Conservation (phyloP, 106 monocot species). For the Iris macrosiphon region DNA sequence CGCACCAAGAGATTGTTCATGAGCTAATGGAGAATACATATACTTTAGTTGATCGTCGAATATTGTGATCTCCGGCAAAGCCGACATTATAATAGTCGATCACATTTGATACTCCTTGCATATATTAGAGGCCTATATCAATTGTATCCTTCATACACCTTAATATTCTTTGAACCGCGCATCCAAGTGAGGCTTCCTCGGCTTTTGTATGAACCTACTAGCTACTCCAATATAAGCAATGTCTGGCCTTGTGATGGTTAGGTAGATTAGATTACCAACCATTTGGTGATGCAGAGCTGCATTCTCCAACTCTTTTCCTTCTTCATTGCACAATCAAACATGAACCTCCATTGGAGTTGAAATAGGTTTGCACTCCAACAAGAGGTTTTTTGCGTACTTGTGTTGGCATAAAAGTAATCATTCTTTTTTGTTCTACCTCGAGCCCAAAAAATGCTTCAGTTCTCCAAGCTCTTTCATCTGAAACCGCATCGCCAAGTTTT, state of each 20-base stretch:
- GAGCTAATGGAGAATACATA: not conserved
- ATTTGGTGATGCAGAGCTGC: not conserved
- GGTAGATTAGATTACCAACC: not conserved
- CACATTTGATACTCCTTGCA: not conserved
- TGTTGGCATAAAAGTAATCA: not conserved
- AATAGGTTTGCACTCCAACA: not conserved
- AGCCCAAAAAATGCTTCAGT: not conserved
- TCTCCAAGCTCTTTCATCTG: not conserved
- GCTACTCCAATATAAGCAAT: not conserved
- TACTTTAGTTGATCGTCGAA: not conserved
- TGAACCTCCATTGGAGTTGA: not conserved
- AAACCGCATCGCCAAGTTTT: not conserved
- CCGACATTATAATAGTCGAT: not conserved
- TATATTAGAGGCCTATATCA: not conserved
- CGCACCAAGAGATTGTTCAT: not conserved
- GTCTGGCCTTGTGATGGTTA: not conserved
- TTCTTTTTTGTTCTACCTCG: not conserved
- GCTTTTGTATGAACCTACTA: not conserved
- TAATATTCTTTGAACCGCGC: not conserved
- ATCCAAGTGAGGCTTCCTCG: not conserved
- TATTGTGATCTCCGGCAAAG: conserved; percentile 1
- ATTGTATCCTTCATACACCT: not conserved
- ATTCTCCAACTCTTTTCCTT: not conserved
- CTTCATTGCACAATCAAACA: not conserved
- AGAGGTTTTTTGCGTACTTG: not conserved